These are phyloP conservation scores for Candida verbasci DNA, from an alignment of 805 yeast species.

Conservation along the genomic window DNA sequence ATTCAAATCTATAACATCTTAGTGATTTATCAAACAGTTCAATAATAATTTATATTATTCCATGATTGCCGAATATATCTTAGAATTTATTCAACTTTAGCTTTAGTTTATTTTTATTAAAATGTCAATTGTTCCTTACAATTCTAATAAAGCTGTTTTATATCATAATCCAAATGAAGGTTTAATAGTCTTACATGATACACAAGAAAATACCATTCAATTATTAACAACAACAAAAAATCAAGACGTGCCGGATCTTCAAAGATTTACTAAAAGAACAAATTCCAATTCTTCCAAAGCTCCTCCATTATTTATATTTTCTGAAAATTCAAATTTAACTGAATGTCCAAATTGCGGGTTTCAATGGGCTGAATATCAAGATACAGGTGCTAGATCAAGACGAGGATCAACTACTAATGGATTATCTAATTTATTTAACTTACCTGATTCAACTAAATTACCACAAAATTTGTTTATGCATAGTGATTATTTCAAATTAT, in stretches of 20 bases:
- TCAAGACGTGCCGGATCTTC: background rate
- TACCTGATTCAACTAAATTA: background rate
- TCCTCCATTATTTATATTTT: background rate
- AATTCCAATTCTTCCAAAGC: background rate
- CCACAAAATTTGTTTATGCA: slow-evolving; percentile 22
- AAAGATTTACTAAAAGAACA: background rate
- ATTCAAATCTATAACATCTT: no score
- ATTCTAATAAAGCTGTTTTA: slow-evolving; percentile 24
- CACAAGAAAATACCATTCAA: slow-evolving; percentile 25
- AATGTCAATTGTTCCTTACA: slow-evolving; percentile 39
- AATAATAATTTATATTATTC: no score
- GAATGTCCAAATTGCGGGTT: slow-evolving; percentile 32
- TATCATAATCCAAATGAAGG: slow-evolving; percentile 34
- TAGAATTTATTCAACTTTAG: no score
- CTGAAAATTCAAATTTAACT: slow-evolving; percentile 2
- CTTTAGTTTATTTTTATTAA: no score
- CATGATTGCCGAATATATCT: no score
- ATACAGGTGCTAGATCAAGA: slow-evolving; percentile 1
- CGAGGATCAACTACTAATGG: background rate
- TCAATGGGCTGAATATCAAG: slow-evolving; percentile 16
- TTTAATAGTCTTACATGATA: slow-evolving; percentile 31
- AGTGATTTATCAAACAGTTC: no score
- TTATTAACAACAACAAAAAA: slow-evolving; percentile 14
- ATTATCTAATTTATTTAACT: background rate
- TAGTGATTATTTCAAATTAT: slow-evolving; percentile 32